Evolutionary conservation across 148 eudicot species (phyloP).

Genomic region (Rhododendron ovatum): DNA sequence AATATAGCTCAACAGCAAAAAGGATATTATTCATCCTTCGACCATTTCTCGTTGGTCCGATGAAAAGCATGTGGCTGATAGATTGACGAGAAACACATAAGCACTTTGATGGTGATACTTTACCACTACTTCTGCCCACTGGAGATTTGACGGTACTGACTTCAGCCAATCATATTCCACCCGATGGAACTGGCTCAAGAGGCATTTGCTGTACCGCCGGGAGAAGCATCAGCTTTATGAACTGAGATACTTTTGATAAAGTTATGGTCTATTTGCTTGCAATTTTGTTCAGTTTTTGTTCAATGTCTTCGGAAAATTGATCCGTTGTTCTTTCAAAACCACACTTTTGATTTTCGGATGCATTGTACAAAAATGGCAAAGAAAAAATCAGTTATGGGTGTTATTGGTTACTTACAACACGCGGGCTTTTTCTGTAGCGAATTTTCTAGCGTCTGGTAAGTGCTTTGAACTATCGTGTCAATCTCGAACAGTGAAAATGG

Average conservation of each 20-base stretch:
- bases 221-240: background rate
- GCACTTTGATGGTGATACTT: background rate
- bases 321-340: slow-evolving; percentile 2
- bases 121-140: background rate
- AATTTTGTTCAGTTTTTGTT: background rate
- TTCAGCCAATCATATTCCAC: background rate
- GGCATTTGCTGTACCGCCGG: background rate
- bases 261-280: background rate
- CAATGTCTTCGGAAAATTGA: background rate
- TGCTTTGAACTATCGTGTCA: background rate
- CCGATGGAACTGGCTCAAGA: background rate
- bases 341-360: background rate
- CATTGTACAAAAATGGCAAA: background rate
- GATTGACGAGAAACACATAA: background rate
- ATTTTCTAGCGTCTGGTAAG: background rate
- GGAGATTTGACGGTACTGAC: background rate
- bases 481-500: background rate
- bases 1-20: background rate
- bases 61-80: background rate
- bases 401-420: background rate
- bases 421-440: background rate
- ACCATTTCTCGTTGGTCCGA: background rate
- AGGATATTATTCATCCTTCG: background rate
- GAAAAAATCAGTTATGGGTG: background rate
- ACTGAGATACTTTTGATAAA: background rate